These are phyloP conservation scores for Ceratobasidium sp. DNA, from an alignment of 1,284 basidiomycete species.

Conservation along the genomic window DNA sequence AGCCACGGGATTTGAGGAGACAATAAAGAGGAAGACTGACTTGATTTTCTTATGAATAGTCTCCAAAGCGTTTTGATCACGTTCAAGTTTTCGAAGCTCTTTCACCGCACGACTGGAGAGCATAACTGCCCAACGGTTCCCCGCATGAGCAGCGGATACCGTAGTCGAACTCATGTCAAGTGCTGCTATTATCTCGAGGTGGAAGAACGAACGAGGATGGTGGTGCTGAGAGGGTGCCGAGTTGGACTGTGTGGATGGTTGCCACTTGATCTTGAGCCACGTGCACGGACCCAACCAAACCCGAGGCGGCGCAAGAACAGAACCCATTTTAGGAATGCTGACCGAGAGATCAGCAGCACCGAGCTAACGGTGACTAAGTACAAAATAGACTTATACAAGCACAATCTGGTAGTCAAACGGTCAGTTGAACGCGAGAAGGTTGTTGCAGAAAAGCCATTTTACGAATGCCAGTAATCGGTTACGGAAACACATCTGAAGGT, in stretches of 20 bases:
- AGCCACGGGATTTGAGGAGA: not conserved
- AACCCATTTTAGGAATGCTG: too few species aligned
- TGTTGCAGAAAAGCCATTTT: too few species aligned
- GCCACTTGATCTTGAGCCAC: conserved; percentile 21
- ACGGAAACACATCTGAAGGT: too few species aligned
- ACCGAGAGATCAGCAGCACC: too few species aligned
- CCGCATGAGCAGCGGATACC: not conserved
- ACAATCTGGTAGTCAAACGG: too few species aligned
- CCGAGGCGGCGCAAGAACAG: too few species aligned
- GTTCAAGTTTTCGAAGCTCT: conserved; percentile 10
- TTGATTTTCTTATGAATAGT: conserved; percentile 31
- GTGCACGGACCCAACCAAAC: too few species aligned
- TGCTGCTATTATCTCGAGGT: not conserved
- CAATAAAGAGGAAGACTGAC: not conserved
- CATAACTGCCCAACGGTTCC: conserved; percentile 29
- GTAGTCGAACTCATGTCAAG: not conserved
- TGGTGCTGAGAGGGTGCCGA: not conserved
- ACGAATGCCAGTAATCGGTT: too few species aligned
- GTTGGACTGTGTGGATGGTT: not conserved
- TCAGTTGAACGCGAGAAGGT: too few species aligned
- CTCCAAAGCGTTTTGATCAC: conserved; percentile 24
- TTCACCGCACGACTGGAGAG: conserved; percentile 13
- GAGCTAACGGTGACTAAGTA: too few species aligned
- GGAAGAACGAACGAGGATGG: not conserved
- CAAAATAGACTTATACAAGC: too few species aligned